Evolutionary conservation across 805 yeast genomes (phyloP).

Genomic region (Saccharomycopsis vini): DNA sequence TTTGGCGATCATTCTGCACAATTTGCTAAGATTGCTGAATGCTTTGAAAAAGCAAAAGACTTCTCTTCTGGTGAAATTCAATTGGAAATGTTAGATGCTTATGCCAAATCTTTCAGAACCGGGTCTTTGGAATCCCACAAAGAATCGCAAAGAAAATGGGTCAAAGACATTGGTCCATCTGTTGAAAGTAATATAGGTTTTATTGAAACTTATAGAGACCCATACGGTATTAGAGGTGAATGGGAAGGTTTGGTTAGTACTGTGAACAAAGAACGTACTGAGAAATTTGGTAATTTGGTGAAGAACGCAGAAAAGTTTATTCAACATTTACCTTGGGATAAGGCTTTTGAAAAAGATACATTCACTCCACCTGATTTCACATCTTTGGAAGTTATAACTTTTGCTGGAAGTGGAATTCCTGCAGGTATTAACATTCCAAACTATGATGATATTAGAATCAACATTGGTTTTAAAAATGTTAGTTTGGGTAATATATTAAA

Average conservation of each 20-base stretch:
- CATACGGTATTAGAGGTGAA: constrained; percentile 86
- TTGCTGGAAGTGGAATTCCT: constrained; percentile 85
- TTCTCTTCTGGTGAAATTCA: constrained; percentile 71
- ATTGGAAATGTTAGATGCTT: constrained; percentile 51
- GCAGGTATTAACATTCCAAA: constrained; percentile 92
- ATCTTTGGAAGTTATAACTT: constrained; percentile 79
- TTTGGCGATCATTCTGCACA: constrained; percentile 76
- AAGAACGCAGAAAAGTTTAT: constrained; percentile 57
- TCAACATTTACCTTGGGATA: constrained; percentile 66
- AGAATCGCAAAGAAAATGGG: constrained; percentile 80
- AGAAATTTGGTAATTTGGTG: constrained; percentile 66
- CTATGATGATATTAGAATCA: constrained; percentile 80
- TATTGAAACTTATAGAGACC: constrained; percentile 89
- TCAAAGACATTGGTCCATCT: constrained; percentile 72
- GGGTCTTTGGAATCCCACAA: constrained; percentile 84
- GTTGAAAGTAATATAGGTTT: constrained; percentile 82
- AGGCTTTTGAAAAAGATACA: constrained; percentile 67
- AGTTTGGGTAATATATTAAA: constrained; percentile 79
- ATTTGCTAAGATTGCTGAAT: constrained; percentile 48
- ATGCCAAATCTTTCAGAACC: constrained; percentile 61
- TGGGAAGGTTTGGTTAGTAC: constrained; percentile 90
- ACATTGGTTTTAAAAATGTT: constrained; percentile 81
- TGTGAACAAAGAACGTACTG: constrained; percentile 81
- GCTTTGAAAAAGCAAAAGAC: constrained; percentile 47
- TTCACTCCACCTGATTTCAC: constrained; percentile 92